Conservation (phyloP, 2,329 filamentous ascomycete genomes). For the Drechslerella stenobrocha region DNA sequence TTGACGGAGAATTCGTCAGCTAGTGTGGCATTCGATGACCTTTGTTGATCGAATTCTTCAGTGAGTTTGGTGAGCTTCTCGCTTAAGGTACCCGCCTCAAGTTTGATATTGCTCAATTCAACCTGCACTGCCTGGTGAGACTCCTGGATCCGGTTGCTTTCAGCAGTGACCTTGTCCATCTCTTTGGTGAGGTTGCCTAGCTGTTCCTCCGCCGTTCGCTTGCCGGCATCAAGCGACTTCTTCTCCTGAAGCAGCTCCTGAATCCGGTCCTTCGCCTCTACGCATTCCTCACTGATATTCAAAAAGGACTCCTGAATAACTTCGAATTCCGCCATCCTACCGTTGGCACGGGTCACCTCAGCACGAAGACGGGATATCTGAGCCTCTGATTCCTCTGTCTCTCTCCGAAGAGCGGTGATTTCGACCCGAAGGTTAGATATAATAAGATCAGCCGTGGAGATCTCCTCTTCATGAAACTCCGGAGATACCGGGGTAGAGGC, state of each 20-base stretch:
- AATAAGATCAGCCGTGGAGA: constrained; percentile 38
- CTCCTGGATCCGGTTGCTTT: constrained; percentile 50
- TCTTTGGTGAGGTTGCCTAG: constrained; percentile 57
- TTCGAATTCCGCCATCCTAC: constrained; percentile 82
- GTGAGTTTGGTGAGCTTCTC: constrained; percentile 52
- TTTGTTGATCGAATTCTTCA: constrained; percentile 30
- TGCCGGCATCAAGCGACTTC: constrained; percentile 35
- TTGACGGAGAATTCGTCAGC: constrained; percentile 58
- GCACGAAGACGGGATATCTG: constrained; percentile 72
- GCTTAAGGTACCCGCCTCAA: constrained; percentile 52
- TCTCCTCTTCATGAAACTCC: constrained; percentile 23
- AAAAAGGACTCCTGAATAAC: constrained; percentile 77
- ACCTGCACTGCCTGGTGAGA: constrained; percentile 53
- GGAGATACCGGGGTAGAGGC: constrained; percentile 25
- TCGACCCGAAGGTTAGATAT: constrained; percentile 53
- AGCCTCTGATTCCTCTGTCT: constrained; percentile 68
- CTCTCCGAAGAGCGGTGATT: constrained; percentile 54
- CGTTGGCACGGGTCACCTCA: constrained; percentile 74
- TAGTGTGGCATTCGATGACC: constrained; percentile 55
- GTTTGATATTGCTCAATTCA: constrained; percentile 51
- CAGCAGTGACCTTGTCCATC: constrained; percentile 36
- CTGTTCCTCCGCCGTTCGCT: constrained; percentile 69
- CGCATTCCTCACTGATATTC: constrained; percentile 77
- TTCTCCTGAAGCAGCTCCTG: constrained; percentile 58
- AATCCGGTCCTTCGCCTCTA: constrained; percentile 75